These are phyloP conservation scores for Zymoseptoria tritici DNA, from an alignment of 2,329 filamentous ascomycete genomes.

Conservation along the genomic window DNA sequence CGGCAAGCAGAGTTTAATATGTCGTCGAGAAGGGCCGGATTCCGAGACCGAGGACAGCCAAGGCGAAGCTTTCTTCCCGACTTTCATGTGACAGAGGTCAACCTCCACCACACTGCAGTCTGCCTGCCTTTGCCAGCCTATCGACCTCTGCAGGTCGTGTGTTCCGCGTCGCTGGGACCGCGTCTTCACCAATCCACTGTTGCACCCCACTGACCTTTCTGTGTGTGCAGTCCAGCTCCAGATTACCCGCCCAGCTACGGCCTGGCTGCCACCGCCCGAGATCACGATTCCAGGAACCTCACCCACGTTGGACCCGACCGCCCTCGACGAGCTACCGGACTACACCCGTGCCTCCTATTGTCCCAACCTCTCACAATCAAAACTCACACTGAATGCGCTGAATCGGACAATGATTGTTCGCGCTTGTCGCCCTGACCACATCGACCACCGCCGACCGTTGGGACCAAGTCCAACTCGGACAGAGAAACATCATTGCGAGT, in stretches of 20 bases:
- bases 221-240: neutral
- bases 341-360: neutral
- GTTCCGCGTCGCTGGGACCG: neutral
- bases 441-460: neutral
- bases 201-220: neutral
- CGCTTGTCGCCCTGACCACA: neutral
- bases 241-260: neutral
- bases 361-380: neutral
- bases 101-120: neutral
- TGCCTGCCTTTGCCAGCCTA: neutral
- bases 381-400: conserved; percentile 1
- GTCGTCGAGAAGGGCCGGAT: too few species aligned
- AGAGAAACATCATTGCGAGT: neutral
- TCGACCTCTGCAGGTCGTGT: neutral
- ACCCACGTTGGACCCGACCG: neutral
- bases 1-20: too few species aligned
- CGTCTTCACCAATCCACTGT: neutral
- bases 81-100: neutral
- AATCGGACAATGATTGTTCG: neutral
- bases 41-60: neutral
- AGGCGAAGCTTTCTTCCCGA: neutral
- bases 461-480: neutral
- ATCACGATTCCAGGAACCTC: neutral
- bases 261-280: neutral
- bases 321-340: neutral